phyloP scores from a whole-genome alignment of 352 stramenopile species.

The Pythium volutum region DNA sequence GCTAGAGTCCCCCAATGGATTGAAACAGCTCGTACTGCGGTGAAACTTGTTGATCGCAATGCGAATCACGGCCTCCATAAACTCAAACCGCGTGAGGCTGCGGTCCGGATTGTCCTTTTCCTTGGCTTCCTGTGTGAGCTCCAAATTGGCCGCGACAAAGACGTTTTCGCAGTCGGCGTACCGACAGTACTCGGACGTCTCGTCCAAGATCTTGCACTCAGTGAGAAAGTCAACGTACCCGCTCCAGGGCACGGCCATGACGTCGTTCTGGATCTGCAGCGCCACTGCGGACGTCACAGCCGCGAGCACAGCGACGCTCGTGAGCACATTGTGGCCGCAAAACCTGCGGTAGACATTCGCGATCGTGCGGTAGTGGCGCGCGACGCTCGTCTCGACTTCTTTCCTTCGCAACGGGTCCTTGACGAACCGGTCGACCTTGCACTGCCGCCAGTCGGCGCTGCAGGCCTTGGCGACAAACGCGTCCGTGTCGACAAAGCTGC shows the following conservation, averaged over 20 bases:
- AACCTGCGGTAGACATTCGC: conserved; percentile 62
- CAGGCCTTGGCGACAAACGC: conserved; percentile 62
- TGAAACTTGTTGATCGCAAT: conserved; percentile 83
- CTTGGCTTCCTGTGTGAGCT: conserved; percentile 74
- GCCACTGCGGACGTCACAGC: conserved; percentile 37
- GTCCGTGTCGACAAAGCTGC: conserved; percentile 68
- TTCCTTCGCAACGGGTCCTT: conserved; percentile 52
- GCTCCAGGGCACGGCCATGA: conserved; percentile 65
- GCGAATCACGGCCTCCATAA: conserved; percentile 69
- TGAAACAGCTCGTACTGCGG: conserved; percentile 38
- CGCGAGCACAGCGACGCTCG: conserved; percentile 41
- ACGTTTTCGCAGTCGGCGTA: conserved; percentile 71
- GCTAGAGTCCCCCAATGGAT: background rate
- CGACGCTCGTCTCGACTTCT: conserved; percentile 57
- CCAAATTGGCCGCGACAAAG: conserved; percentile 77
- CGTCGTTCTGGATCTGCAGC: conserved; percentile 61
- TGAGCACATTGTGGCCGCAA: conserved; percentile 59
- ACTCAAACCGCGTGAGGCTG: conserved; percentile 76
- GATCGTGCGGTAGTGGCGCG: conserved; percentile 51
- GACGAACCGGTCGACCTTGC: conserved; percentile 75
- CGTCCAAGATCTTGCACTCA: conserved; percentile 62
- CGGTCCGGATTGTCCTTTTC: conserved; percentile 78
- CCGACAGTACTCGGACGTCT: conserved; percentile 63
- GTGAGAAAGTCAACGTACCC: conserved; percentile 69
- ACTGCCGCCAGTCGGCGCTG: conserved; percentile 63